phyloP scores from a whole-genome alignment of 164 flowering plant species.

The Chloranthus sessilifolius region DNA sequence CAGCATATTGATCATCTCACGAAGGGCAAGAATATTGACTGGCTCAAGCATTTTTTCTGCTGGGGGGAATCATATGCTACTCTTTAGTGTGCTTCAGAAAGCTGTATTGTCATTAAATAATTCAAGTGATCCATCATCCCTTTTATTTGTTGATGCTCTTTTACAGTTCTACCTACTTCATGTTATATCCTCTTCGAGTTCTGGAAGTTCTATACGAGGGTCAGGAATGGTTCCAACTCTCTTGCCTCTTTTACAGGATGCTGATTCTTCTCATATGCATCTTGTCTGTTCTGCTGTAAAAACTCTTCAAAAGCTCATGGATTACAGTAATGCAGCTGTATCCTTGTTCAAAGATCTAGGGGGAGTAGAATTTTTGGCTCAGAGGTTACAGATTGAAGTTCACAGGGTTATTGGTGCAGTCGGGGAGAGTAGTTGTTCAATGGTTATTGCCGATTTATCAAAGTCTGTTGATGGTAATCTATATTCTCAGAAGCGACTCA shows the following conservation, averaged over 20 bases:
- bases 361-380: constrained; percentile 80
- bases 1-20: constrained; percentile 83
- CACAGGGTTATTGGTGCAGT: constrained; percentile 48
- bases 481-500: constrained; percentile 67
- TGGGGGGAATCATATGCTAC: constrained; percentile 81
- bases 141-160: constrained; percentile 86
- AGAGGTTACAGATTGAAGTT: constrained; percentile 70
- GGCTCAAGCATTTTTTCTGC: constrained; percentile 83
- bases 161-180: constrained; percentile 84
- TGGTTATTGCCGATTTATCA: constrained; percentile 44
- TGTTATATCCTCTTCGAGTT: constrained; percentile 80
- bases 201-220: constrained; percentile 71
- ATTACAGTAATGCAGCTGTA: constrained; percentile 87
- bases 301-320: constrained; percentile 89
- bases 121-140: constrained; percentile 69
- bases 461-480: constrained; percentile 38
- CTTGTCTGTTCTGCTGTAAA: constrained; percentile 82
- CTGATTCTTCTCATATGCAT: constrained; percentile 59
- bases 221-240: constrained; percentile 92
- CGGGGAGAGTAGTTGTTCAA: constrained; percentile 36
- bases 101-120: constrained; percentile 60
- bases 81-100: constrained; percentile 80
- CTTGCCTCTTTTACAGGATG: constrained; percentile 75
- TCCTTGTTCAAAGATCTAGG: constrained; percentile 77
- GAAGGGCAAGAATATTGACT: constrained; percentile 77